phyloP scores from a whole-genome alignment of 139 green algal species.

The Edaphochlamys debaryana region DNA sequence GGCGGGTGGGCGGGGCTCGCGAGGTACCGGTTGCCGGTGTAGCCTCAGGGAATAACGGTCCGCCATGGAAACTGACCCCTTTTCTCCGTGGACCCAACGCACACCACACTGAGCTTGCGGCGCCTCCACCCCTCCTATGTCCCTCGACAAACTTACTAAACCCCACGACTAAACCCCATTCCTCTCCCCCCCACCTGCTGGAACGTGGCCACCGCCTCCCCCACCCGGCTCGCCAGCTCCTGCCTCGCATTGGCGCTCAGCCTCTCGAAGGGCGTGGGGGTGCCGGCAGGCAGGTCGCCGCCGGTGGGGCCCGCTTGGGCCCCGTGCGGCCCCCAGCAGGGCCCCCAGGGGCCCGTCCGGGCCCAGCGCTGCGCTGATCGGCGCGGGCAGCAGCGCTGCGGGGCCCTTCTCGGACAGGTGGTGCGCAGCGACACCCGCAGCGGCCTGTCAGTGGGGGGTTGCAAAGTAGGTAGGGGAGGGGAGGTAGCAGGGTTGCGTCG shows the following conservation, averaged over 20 bases:
- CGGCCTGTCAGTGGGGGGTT: constrained; percentile 11
- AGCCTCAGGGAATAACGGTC: not conserved
- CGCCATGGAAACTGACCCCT: no score
- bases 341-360: not conserved
- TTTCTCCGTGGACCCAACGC: no score
- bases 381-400: not conserved
- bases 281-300: no score
- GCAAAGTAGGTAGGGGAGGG: not conserved
- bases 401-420: constrained; percentile 34
- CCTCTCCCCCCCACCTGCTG: constrained; percentile 13
- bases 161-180: no score
- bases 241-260: not conserved
- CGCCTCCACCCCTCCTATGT: no score
- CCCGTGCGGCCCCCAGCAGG: no score
- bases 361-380: not conserved
- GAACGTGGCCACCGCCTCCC: constrained; percentile 50
- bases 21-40: no score
- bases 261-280: not conserved
- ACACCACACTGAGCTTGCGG: not conserved
- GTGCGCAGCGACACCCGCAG: constrained; percentile 22
- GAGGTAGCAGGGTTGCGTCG: not conserved
- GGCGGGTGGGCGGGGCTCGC: not conserved
- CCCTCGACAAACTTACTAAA: no score
- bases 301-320: not conserved
- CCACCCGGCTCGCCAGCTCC: constrained; percentile 46